These are phyloP conservation scores for Aspergillus avenaceus DNA, from an alignment of 495 filamentous ascomycete species.

Conservation along the genomic window DNA sequence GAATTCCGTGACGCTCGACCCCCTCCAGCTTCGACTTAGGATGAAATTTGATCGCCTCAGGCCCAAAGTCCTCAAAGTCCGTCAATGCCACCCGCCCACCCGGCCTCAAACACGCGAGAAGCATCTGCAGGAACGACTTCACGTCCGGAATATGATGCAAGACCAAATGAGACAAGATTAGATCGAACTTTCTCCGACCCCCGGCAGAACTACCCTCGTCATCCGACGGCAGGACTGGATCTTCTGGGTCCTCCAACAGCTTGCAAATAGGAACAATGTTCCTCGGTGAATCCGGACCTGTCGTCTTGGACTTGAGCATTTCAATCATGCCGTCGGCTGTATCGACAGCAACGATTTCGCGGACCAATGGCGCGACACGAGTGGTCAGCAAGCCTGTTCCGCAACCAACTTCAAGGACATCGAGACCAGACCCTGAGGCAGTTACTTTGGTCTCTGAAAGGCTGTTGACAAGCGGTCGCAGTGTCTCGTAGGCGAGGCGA, in stretches of 20 bases:
- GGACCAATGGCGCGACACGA: conserved; percentile 40
- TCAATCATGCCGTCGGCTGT: conserved; percentile 50
- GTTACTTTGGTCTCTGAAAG: neutral
- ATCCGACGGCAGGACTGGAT: conserved; percentile 17
- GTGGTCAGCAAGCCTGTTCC: conserved; percentile 53
- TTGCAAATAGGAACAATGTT: conserved; percentile 22
- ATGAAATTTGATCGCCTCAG: conserved; percentile 48
- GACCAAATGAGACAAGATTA: conserved; percentile 48
- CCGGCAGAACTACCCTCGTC: neutral
- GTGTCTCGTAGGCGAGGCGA: conserved; percentile 10
- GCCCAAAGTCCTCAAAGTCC: conserved; percentile 56
- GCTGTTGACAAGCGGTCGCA: conserved; percentile 7
- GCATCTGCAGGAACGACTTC: conserved; percentile 28
- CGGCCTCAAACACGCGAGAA: conserved; percentile 38
- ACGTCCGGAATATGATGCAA: conserved; percentile 52
- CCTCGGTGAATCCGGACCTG: conserved; percentile 1
- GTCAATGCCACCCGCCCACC: conserved; percentile 46
- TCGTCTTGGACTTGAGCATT: conserved; percentile 39
- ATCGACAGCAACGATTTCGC: conserved; percentile 38
- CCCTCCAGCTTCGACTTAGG: conserved; percentile 46
- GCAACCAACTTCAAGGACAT: conserved; percentile 55
- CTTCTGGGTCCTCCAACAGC: conserved; percentile 30
- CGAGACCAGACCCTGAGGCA: conserved; percentile 1
- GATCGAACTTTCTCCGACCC: conserved; percentile 33
- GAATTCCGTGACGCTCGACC: conserved; percentile 52